Percentiles rank a stretch among this genome's conserved stretches.
phyloP scores from a whole-genome alignment of 352 stramenopile species.

The Globisporangium megalacanthum region DNA sequence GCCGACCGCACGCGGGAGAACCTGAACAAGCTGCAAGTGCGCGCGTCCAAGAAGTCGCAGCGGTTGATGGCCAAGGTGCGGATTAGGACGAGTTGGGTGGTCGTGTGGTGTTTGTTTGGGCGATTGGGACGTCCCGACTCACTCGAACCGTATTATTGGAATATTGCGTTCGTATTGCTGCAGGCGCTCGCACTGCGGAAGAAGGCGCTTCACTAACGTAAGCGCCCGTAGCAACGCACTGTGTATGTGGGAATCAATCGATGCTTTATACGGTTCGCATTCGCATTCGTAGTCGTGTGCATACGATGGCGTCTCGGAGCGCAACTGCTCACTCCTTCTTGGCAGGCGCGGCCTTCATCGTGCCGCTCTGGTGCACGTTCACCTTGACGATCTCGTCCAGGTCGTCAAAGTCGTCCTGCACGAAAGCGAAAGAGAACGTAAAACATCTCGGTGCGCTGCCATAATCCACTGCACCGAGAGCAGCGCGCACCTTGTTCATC shows the following conservation, averaged over 20 bases:
- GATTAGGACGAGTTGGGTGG: neutral
- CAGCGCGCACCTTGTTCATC: conserved; percentile 63
- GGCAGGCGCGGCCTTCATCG: conserved; percentile 51
- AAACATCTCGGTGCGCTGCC: conserved; percentile 3
- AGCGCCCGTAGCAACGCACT: neutral
- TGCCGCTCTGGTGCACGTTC: conserved; percentile 70
- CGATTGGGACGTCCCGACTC: neutral
- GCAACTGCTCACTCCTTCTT: conserved; percentile 41
- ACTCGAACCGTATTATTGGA: neutral
- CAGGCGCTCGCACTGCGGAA: conserved; percentile 41
- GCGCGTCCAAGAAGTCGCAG: conserved; percentile 48
- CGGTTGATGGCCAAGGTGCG: conserved; percentile 61
- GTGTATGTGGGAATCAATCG: too few species aligned
- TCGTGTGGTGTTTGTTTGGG: neutral
- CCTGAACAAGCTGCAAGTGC: conserved; percentile 56
- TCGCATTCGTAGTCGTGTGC: too few species aligned
- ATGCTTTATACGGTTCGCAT: too few species aligned
- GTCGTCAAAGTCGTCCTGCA: conserved; percentile 77
- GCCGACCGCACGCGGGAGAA: conserved; percentile 56
- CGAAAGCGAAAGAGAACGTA: neutral
- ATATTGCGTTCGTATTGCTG: neutral
- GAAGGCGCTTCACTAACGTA: conserved; percentile 30
- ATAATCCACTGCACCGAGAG: neutral
- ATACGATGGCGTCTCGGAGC: too few species aligned
- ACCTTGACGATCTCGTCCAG: conserved; percentile 72